phyloP scores from a whole-genome alignment of 2,329 filamentous ascomycete species.

The Fusarium pilosicola region DNA sequence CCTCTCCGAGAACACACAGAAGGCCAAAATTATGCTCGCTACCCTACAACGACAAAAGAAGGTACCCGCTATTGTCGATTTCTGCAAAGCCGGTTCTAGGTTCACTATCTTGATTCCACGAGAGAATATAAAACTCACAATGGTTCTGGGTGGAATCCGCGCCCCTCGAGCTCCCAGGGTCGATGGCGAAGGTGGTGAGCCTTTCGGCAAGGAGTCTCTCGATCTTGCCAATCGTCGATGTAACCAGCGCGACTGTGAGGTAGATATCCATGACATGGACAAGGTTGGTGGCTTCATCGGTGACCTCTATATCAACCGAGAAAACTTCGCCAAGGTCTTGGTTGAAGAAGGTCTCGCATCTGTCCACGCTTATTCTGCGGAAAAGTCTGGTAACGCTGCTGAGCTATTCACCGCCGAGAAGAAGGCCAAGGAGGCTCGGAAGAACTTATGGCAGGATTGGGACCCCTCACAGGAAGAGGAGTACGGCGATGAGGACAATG shows the following conservation, averaged over 20 bases:
- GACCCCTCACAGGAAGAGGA: slow-evolving; percentile 86
- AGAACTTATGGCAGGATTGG: slow-evolving; percentile 93
- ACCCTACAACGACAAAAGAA: slow-evolving; percentile 91
- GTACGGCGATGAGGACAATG: slow-evolving; percentile 62
- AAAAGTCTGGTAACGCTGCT: slow-evolving; percentile 89
- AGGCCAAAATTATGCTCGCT: slow-evolving; percentile 92
- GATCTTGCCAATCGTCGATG: slow-evolving; percentile 89
- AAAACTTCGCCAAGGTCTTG: slow-evolving; percentile 93
- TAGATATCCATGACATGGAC: slow-evolving; percentile 94
- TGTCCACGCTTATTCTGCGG: slow-evolving; percentile 94
- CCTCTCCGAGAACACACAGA: slow-evolving; percentile 91
- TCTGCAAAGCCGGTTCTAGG: slow-evolving; percentile 95
- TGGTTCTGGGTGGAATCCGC: slow-evolving; percentile 92
- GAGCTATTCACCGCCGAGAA: slow-evolving; percentile 90
- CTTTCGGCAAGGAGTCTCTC: slow-evolving; percentile 93
- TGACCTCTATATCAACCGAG: slow-evolving; percentile 89
- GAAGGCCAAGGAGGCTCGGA: slow-evolving; percentile 87
- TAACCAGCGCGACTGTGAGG: slow-evolving; percentile 94
- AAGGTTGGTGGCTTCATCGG: slow-evolving; percentile 98
- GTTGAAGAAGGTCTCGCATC: slow-evolving; percentile 94
- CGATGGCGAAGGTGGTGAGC: slow-evolving; percentile 83
- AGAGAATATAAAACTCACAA: slow-evolving; percentile 92
- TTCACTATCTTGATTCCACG: slow-evolving; percentile 93
- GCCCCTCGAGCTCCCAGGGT: slow-evolving; percentile 85
- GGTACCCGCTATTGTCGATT: slow-evolving; percentile 93